Conservation (phyloP, 2,329 filamentous ascomycete species). For the Zasmidium citrigriseum region DNA sequence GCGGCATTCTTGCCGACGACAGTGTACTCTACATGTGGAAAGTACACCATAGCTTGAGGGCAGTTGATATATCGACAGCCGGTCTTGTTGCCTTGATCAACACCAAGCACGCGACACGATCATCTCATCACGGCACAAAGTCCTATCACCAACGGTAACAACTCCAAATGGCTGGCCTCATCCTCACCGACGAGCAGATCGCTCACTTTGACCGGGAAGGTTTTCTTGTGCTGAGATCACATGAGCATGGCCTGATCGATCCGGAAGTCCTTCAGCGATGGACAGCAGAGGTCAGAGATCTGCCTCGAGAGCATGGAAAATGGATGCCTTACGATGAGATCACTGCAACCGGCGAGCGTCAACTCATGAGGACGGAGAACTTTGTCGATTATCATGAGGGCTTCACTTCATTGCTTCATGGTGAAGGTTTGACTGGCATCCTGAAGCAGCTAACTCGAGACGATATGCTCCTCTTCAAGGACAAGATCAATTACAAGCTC, state of each 20-base stretch:
- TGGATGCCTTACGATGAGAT: conserved; percentile 34
- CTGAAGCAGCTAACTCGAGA: conserved; percentile 39
- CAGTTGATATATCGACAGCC: background rate
- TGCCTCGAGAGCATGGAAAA: conserved; percentile 26
- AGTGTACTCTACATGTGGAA: background rate
- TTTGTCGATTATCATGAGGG: conserved; percentile 30
- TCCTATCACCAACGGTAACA: background rate
- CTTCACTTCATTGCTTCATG: conserved; percentile 40
- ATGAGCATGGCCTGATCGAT: conserved; percentile 25
- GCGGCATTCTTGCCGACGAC: background rate
- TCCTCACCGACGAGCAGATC: conserved; percentile 25
- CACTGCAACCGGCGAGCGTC: conserved; percentile 21
- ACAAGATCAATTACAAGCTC: conserved; percentile 48
- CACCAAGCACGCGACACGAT: too few species aligned
- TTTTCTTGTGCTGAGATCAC: conserved; percentile 23
- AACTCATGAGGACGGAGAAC: conserved; percentile 31
- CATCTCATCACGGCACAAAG: background rate
- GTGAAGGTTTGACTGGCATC: conserved; percentile 32
- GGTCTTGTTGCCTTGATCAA: background rate
- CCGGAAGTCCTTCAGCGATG: conserved; percentile 22
- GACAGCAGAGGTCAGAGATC: conserved; percentile 24
- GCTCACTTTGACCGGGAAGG: conserved; percentile 25
- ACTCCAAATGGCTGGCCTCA: conserved; percentile 21
- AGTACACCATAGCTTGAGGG: background rate
- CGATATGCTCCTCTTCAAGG: conserved; percentile 46